Evolutionary conservation across 257 asterid genomes (phyloP).

Genomic region (Ehretia macrophylla): DNA sequence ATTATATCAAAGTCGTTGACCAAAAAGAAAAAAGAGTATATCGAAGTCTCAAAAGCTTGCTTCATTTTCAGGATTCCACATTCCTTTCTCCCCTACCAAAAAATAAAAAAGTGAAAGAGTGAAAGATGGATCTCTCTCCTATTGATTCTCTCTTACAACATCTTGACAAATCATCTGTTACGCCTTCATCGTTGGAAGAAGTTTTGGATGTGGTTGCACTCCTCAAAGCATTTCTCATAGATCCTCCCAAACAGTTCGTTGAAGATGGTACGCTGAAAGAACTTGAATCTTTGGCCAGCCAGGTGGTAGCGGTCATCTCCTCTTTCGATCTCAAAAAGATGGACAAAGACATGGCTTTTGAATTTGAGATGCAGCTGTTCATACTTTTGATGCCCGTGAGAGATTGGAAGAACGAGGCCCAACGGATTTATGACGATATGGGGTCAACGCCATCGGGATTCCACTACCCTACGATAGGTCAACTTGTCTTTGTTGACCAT

Average conservation of each 20-base stretch:
- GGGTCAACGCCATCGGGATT: not conserved
- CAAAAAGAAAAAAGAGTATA: too few species aligned
- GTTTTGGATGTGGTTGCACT: not conserved
- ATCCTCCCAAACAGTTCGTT: not conserved
- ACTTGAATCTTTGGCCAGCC: not conserved
- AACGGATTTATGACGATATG: not conserved
- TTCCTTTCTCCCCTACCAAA: too few species aligned
- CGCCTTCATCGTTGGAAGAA: not conserved
- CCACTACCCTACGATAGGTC: slow-evolving; percentile 6
- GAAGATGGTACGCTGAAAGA: not conserved
- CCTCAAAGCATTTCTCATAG: not conserved
- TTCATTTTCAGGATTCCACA: too few species aligned
- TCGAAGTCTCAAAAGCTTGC: too few species aligned
- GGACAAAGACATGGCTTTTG: not conserved
- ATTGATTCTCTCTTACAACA: not conserved
- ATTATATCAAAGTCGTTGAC: too few species aligned
- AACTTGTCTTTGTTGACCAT: too few species aligned
- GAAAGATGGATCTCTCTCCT: not conserved
- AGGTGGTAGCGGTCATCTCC: not conserved
- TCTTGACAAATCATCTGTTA: not conserved
- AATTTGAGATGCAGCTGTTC: too few species aligned
- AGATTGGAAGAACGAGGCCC: not conserved
- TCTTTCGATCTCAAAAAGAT: not conserved
- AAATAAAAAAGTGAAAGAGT: too few species aligned
- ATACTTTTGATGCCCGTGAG: not conserved